phyloP scores from a whole-genome alignment of 2,329 filamentous ascomycete species.

The Hypoxylon sp. region DNA sequence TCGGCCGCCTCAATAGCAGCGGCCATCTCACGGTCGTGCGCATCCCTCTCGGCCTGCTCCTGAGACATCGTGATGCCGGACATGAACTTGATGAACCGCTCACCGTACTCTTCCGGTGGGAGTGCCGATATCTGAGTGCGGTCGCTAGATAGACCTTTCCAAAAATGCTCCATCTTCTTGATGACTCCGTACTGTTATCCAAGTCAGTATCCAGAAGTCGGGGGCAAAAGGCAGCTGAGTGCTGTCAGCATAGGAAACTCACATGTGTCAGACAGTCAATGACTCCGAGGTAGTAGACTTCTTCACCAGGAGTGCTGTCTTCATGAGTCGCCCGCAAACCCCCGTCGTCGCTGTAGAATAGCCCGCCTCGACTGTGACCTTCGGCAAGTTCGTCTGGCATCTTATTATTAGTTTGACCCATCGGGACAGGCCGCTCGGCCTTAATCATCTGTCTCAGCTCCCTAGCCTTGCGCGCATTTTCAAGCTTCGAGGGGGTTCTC shows the following conservation, averaged over 20 bases:
- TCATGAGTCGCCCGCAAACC: slow-evolving; percentile 94
- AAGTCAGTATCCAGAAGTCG: slow-evolving; percentile 29
- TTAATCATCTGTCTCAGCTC: slow-evolving; percentile 93
- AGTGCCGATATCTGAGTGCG: slow-evolving; percentile 91
- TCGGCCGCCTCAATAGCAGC: slow-evolving; percentile 46
- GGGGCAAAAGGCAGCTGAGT: background rate
- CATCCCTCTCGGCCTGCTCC: slow-evolving; percentile 81
- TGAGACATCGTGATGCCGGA: slow-evolving; percentile 87
- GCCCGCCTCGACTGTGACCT: slow-evolving; percentile 71
- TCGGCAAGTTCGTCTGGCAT: slow-evolving; percentile 92
- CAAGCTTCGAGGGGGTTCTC: slow-evolving; percentile 91
- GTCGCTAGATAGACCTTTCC: slow-evolving; percentile 89
- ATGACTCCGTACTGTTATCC: slow-evolving; percentile 80
- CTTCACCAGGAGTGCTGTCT: slow-evolving; percentile 81
- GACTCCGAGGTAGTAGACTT: slow-evolving; percentile 97
- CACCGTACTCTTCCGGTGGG: slow-evolving; percentile 87
- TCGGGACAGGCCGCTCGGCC: slow-evolving; percentile 89
- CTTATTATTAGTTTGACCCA: slow-evolving; percentile 80
- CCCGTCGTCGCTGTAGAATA: slow-evolving; percentile 95
- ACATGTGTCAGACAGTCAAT: slow-evolving; percentile 98
- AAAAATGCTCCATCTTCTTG: slow-evolving; percentile 95
- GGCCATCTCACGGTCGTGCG: slow-evolving; percentile 63
- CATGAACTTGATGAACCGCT: slow-evolving; percentile 93
- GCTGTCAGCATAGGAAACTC: slow-evolving; percentile 53
- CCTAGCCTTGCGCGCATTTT: slow-evolving; percentile 88